Evolutionary conservation across 768 basidiomycete genomes (phyloP), one percentile per base, ranked within the genome.

Genomic region (Auricularia sp.): DNA sequence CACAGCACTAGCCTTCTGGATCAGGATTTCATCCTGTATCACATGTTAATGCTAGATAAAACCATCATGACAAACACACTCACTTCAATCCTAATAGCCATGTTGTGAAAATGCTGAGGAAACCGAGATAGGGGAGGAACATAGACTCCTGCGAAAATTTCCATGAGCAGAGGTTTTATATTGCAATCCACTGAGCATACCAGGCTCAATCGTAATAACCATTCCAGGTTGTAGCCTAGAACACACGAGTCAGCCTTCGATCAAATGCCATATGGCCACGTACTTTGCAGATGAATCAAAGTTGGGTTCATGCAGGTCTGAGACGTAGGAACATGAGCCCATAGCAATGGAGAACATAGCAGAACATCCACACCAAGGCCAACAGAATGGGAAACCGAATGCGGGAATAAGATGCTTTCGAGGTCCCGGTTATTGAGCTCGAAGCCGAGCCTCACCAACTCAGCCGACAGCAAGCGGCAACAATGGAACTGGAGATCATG

Each of bases 171-270:
- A 42, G 39, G 12, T 8, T 14, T 5, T 1, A 14, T 8, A 42
- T 14, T 0, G 0, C 29, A 42, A 42, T 5, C 4, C 39, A 7
- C 39, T 29, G 29, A 14, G 12, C 39, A 2, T 7, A 85, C 89
- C 91, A 65, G 92, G 93, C 71, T 97, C 95, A 65, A 98, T 82
- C 0, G 95, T 97, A 54, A 97, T 84, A 6, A 97, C 91, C 86
- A 93, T 97, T 0, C 94, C 94, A 6, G 81, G 80, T 66, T 86
- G 81, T 64, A 98, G 73, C 33, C 93, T 91, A 54, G 56, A 12
- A 1, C 65, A 53, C 23, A 62, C 3, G 42, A 51, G n/a, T 35
- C 8, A 3, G 53, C 33, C 16, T 29, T 34, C 23, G 59, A 44
- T 39, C 21, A 56, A 36, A 4, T 65, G 34, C 36, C 33, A 53